These are phyloP conservation scores for Hypoxylon cercidicola DNA, from an alignment of 495 filamentous ascomycete genomes.

Conservation along the genomic window DNA sequence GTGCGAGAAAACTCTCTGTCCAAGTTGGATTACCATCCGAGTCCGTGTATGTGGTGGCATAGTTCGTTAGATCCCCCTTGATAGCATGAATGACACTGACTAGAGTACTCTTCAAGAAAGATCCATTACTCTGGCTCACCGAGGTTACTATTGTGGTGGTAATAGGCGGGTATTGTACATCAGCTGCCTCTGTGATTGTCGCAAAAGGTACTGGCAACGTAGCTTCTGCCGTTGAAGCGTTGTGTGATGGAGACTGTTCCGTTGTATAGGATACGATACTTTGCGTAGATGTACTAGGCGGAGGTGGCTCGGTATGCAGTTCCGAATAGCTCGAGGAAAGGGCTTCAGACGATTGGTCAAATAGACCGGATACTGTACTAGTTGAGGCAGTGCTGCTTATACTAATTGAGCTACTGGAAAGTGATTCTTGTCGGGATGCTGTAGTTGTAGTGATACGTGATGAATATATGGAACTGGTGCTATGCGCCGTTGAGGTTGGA, in stretches of 20 bases:
- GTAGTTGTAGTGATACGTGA: slow-evolving; percentile 3
- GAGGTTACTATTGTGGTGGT: slow-evolving; percentile 33
- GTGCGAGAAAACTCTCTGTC: slow-evolving; percentile 24
- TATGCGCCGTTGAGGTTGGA: slow-evolving; percentile 3
- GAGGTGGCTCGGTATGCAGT: not conserved
- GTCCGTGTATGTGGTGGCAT: slow-evolving; percentile 6
- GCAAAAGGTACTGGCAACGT: slow-evolving; percentile 5
- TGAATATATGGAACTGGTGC: not conserved
- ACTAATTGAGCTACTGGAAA: slow-evolving; percentile 9
- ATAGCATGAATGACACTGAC: not conserved
- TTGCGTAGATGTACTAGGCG: not conserved
- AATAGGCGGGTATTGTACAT: slow-evolving; percentile 1
- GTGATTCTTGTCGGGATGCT: not conserved
- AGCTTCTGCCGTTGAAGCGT: not conserved
- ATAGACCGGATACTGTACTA: not conserved
- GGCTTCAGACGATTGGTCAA: not conserved
- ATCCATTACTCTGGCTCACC: not conserved
- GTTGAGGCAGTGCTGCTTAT: not conserved
- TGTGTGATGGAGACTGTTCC: not conserved
- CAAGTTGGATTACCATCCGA: slow-evolving; percentile 16
- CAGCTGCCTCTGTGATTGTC: slow-evolving; percentile 17
- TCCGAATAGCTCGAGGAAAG: slow-evolving; percentile 6
- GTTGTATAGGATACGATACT: not conserved
- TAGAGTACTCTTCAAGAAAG: slow-evolving; percentile 5
- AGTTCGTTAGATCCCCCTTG: not conserved